Evolutionary conservation across 192 early-diverging fungal genomes (phyloP).

Genomic region (Dimargaris verticillata): DNA sequence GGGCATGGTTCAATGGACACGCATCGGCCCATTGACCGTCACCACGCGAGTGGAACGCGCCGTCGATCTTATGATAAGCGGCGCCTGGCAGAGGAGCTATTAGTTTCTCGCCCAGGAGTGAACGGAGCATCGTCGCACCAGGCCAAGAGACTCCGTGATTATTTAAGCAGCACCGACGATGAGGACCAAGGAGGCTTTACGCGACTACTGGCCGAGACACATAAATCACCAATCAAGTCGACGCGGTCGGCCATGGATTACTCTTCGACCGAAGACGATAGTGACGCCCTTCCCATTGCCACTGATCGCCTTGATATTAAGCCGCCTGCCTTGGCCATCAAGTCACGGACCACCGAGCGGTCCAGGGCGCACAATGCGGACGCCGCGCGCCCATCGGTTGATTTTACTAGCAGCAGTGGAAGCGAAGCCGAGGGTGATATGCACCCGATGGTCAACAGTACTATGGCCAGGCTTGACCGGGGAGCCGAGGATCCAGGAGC

Average conservation of each 20-base stretch:
- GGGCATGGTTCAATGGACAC: too few relatives aligned
- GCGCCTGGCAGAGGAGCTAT: too few relatives aligned
- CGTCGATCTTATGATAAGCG: too few relatives aligned
- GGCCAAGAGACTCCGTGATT: not conserved
- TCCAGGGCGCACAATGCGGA: not conserved
- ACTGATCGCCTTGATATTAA: not conserved
- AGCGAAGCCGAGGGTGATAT: conserved; percentile 8
- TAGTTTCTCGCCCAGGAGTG: too few relatives aligned
- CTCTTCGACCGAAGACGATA: not conserved
- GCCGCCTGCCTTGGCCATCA: not conserved
- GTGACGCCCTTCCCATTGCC: not conserved
- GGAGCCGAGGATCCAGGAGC: conserved; percentile 4
- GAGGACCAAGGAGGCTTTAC: not conserved
- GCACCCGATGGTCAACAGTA: conserved; percentile 3
- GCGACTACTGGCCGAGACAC: not conserved
- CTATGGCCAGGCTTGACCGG: conserved; percentile 9
- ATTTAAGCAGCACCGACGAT: not conserved
- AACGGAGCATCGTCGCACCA: too few relatives aligned
- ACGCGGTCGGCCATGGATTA: not conserved
- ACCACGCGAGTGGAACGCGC: too few relatives aligned
- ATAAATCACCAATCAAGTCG: not conserved
- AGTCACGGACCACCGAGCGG: not conserved
- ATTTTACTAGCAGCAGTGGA: conserved; percentile 10
- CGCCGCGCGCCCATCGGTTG: not conserved
- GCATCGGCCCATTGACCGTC: too few relatives aligned